phyloP scores from a whole-genome alignment of 257 asterid genomes.

The Solanum rostratum region DNA sequence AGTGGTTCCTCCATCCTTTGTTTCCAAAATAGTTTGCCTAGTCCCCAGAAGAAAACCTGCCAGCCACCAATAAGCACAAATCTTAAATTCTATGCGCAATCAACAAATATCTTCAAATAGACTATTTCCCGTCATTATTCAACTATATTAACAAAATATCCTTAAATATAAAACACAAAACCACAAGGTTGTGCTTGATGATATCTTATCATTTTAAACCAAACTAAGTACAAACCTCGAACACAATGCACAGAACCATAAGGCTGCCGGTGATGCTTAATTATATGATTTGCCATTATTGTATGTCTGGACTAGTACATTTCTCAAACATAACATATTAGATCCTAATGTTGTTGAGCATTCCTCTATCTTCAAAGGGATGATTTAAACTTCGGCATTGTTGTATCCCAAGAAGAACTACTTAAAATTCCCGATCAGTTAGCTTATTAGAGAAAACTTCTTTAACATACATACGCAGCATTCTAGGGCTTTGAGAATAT shows the following conservation, averaged over 20 bases:
- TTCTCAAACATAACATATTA: background rate
- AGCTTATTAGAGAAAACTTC: background rate
- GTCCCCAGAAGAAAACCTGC: conserved; percentile 80
- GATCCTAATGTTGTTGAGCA: background rate
- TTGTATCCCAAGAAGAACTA: background rate
- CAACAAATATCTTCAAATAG: background rate
- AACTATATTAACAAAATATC: background rate
- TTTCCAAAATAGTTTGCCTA: conserved; percentile 87
- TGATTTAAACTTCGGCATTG: background rate
- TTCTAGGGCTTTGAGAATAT: background rate
- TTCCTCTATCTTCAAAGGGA: background rate
- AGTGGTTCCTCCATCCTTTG: conserved; percentile 84
- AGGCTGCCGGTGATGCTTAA: background rate
- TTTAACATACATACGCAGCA: background rate
- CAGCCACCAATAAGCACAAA: background rate
- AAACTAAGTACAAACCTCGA: background rate
- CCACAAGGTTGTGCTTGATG: background rate
- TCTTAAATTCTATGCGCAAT: background rate
- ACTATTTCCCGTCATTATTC: background rate
- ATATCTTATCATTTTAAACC: background rate
- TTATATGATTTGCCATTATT: background rate
- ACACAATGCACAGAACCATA: background rate
- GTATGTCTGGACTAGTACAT: background rate
- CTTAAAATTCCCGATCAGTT: background rate
- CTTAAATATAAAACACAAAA: background rate